phyloP scores from a whole-genome alignment of 1,139 yeast genomes.

The Zygosaccharomyces sapae region DNA sequence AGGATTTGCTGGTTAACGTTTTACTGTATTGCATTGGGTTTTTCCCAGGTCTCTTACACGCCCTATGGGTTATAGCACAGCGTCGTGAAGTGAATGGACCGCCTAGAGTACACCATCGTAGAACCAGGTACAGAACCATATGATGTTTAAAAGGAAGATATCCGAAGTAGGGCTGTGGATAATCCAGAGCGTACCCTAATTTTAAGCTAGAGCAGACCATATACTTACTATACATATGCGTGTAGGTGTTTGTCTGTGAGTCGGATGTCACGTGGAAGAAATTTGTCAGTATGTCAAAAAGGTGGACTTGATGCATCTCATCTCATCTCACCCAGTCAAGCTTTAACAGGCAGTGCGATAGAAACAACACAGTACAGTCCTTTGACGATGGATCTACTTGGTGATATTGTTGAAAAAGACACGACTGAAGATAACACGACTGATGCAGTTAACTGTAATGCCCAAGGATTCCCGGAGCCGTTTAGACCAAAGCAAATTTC shows the following conservation, averaged over 20 bases:
- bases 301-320: neutral
- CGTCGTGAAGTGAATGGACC: conserved; percentile 4
- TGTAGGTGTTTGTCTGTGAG: neutral
- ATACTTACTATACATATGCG: too few relatives aligned
- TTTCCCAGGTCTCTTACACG: conserved; percentile 72
- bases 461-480: conserved; percentile 45
- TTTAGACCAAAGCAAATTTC: conserved; percentile 39
- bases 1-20: conserved; percentile 58
- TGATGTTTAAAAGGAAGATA: neutral
- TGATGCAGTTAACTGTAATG: conserved; percentile 32
- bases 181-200: too few relatives aligned
- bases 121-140: neutral
- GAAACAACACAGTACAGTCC: neutral
- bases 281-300: neutral
- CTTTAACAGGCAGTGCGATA: neutral
- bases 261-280: neutral
- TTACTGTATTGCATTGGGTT: conserved; percentile 73
- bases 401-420: conserved; percentile 73
- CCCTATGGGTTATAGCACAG: conserved; percentile 45
- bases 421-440: conserved; percentile 36
- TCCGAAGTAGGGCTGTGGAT: too few relatives aligned
- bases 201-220: too few relatives aligned
- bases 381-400: conserved; percentile 57
- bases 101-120: neutral
- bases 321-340: neutral